phyloP scores from a whole-genome alignment of 768 basidiomycete species.

The Rossbeevera mucosa region DNA sequence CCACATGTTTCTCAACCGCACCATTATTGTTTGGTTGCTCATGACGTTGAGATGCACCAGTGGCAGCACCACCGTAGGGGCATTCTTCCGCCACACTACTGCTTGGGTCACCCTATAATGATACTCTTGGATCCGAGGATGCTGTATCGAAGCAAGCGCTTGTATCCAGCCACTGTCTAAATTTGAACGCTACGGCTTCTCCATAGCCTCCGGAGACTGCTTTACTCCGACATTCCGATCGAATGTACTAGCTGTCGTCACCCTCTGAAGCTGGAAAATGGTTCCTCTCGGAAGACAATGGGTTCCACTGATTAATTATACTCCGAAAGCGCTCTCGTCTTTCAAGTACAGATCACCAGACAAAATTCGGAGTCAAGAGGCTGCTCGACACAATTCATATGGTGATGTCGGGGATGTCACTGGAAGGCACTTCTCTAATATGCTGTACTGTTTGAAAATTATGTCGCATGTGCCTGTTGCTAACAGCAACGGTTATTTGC shows the following conservation, averaged over 20 bases:
- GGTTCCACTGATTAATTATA: slow-evolving; percentile 40
- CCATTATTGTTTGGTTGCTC: too few relatives aligned
- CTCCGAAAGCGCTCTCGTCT: slow-evolving; percentile 34
- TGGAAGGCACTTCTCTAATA: too few relatives aligned
- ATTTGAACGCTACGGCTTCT: slow-evolving; percentile 36
- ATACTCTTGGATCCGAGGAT: slow-evolving; percentile 36
- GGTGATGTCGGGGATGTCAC: too few relatives aligned
- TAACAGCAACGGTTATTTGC: too few relatives aligned
- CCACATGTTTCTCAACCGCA: too few relatives aligned
- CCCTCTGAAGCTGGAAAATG: slow-evolving; percentile 36
- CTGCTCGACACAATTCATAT: too few relatives aligned
- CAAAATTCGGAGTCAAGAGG: too few relatives aligned
- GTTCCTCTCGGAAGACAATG: too few relatives aligned
- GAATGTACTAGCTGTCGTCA: slow-evolving; percentile 43
- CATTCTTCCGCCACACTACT: slow-evolving; percentile 28
- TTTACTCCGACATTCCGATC: slow-evolving; percentile 58
- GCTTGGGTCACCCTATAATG: background rate
- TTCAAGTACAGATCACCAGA: too few relatives aligned
- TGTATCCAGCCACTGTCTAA: background rate
- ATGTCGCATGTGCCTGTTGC: too few relatives aligned
- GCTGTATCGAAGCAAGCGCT: slow-evolving; percentile 43
- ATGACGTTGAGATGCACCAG: slow-evolving; percentile 64
- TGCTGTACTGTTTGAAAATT: too few relatives aligned
- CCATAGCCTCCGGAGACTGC: slow-evolving; percentile 61
- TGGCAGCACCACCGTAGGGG: too few relatives aligned